Conservation (phyloP, 257 asterid species). For the Solanum dulcamara region DNA sequence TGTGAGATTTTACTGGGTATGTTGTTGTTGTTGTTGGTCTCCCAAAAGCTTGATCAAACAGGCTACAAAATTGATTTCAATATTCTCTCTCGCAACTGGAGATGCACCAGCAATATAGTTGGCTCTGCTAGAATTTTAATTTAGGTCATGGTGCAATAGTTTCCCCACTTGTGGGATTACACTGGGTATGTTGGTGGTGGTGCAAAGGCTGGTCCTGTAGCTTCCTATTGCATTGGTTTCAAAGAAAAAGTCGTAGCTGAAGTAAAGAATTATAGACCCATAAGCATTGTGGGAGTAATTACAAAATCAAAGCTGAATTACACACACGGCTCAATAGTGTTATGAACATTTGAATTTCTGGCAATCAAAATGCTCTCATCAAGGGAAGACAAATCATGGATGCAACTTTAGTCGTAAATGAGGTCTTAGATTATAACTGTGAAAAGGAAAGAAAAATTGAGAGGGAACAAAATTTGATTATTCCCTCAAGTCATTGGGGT, state of each 20-base stretch:
- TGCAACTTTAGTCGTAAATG: neutral
- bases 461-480: neutral
- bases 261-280: neutral
- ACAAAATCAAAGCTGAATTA: neutral
- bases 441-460: neutral
- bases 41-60: no score
- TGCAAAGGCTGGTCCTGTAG: neutral
- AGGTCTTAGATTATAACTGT: neutral
- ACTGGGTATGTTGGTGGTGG: neutral
- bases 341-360: neutral
- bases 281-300: no score
- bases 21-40: no score
- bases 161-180: neutral
- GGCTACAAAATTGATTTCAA: neutral
- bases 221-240: neutral
- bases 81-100: neutral
- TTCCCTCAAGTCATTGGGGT: neutral
- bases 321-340: neutral
- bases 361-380: neutral
- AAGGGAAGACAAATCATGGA: neutral
- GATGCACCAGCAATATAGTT: neutral
- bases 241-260: neutral
- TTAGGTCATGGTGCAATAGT: neutral
- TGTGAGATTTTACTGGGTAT: no score
- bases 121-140: neutral